These are phyloP conservation scores for Tardiomyces depauwii DNA, from an alignment of 1,139 yeast genomes.

Conservation along the genomic window DNA sequence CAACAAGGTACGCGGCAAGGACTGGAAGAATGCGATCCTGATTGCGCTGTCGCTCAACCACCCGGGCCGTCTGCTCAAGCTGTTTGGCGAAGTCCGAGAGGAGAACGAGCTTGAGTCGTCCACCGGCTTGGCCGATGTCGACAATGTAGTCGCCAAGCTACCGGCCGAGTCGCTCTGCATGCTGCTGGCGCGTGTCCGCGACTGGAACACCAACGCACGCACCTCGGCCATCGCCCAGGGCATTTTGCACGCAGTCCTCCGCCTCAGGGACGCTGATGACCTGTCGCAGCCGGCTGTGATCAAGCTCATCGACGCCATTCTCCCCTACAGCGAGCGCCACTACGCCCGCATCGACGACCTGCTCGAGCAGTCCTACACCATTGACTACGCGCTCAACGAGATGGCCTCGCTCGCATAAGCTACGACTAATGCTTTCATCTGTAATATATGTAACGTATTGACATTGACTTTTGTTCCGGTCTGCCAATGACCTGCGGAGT, in stretches of 20 bases:
- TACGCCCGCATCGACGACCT: constrained; percentile 62
- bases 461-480: no score
- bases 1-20: constrained; percentile 56
- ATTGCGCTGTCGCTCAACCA: constrained; percentile 79
- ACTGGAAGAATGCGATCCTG: constrained; percentile 83
- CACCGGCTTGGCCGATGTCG: constrained; percentile 55
- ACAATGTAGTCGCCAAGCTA: constrained; percentile 48
- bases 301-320: constrained; percentile 42
- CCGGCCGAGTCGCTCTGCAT: constrained; percentile 47
- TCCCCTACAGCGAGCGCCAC: constrained; percentile 73
- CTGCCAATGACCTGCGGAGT: no score
- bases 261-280: constrained; percentile 40
- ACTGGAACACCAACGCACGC: constrained; percentile 89
- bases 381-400: constrained; percentile 77
- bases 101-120: constrained; percentile 38
- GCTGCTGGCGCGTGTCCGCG: constrained; percentile 67
- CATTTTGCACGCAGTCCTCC: constrained; percentile 52
- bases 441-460: no score
- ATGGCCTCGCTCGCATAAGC: constrained; percentile 17
- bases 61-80: constrained; percentile 18
- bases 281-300: constrained; percentile 58
- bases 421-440: no score
- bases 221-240: constrained; percentile 74
- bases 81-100: constrained; percentile 15
- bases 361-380: constrained; percentile 70